Evolutionary conservation across 768 basidiomycete genomes (phyloP).

Genomic region (Chalciporus chontae): DNA sequence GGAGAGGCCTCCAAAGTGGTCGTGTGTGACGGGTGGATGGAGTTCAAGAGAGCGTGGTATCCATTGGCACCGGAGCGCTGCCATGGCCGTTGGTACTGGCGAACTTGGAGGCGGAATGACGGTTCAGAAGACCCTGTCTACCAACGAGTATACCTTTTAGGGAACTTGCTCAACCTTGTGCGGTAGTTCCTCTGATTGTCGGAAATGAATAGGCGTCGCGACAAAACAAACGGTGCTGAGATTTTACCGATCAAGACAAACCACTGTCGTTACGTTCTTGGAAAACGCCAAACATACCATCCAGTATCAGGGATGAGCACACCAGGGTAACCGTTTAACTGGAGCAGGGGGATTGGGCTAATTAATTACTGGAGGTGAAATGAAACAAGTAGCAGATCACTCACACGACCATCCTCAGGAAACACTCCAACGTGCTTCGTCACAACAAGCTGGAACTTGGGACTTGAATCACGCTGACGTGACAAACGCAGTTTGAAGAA

Average conservation of each 20-base stretch:
- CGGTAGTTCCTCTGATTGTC: neutral
- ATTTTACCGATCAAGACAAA: neutral
- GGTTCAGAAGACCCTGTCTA: conserved; percentile 7
- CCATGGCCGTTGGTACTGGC: conserved; percentile 11
- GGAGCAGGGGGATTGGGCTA: too few relatives aligned
- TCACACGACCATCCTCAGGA: neutral
- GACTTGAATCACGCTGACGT: neutral
- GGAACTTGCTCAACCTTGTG: neutral
- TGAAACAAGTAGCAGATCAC: neutral
- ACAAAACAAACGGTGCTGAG: neutral
- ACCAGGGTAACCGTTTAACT: neutral
- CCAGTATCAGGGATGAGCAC: neutral
- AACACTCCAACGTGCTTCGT: neutral
- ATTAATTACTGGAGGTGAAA: neutral
- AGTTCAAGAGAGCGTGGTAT: conserved; percentile 9
- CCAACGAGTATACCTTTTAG: neutral
- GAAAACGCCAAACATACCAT: neutral
- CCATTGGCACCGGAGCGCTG: conserved; percentile 16
- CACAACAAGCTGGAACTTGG: too few relatives aligned
- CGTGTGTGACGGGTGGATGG: conserved; percentile 15
- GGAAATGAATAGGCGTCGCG: neutral
- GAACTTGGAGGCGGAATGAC: conserved; percentile 3
- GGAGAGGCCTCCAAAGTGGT: conserved; percentile 18
- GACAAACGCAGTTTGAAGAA: neutral
- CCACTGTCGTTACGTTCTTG: neutral